Evolutionary conservation across 2,329 filamentous ascomycete genomes (phyloP).

Genomic region (Trichophyton schoenleinii): DNA sequence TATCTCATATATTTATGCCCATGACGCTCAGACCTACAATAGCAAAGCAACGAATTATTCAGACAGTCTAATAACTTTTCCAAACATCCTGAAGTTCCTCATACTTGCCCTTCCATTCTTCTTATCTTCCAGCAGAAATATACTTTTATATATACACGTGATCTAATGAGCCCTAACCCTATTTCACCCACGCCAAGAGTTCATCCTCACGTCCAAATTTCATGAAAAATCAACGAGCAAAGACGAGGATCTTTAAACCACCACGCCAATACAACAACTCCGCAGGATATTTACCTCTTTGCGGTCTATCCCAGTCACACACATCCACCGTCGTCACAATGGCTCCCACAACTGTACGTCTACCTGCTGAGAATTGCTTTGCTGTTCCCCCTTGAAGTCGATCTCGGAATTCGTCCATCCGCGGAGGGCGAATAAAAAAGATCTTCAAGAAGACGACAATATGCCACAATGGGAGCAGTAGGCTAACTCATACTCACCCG

Average conservation of each 20-base stretch:
- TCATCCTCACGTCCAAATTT: not conserved
- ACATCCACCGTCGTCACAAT: conserved; percentile 47
- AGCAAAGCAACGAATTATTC: no score
- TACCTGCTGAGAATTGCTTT: conserved; percentile 58
- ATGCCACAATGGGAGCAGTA: conserved; percentile 55
- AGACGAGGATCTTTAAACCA: not conserved
- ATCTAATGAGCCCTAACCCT: conserved; percentile 5
- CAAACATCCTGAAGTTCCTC: not conserved
- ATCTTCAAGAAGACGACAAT: conserved; percentile 9
- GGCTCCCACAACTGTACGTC: conserved; percentile 80
- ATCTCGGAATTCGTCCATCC: conserved; percentile 16
- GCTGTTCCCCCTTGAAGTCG: conserved; percentile 58
- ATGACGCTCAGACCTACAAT: no score
- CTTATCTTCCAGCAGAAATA: not conserved
- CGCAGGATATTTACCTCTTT: conserved; percentile 91
- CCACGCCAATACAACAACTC: conserved; percentile 2
- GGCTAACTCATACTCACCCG: conserved; percentile 61
- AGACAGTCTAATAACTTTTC: no score
- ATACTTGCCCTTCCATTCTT: not conserved
- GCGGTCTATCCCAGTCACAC: conserved; percentile 38
- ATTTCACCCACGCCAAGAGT: conserved; percentile 6
- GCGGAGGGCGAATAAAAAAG: conserved; percentile 5
- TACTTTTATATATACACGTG: not conserved
- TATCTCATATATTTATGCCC: no score
- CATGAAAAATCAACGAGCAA: not conserved